Percentiles rank a stretch among this genome's conserved stretches.
Conservation (phyloP, 345 rosid genomes). For the Populus simonii region DNA sequence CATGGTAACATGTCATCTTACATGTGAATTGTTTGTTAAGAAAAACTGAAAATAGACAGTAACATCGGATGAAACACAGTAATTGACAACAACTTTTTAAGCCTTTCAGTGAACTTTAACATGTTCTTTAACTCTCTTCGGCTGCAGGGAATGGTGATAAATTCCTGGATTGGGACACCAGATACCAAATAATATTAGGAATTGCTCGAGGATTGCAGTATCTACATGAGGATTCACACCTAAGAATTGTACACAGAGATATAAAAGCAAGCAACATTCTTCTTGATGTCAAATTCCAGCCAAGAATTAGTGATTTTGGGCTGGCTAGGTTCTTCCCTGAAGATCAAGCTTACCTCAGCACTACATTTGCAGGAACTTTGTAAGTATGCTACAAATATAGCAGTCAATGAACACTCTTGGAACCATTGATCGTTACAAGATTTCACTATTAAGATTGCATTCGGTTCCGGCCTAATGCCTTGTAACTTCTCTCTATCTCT, state of each 20-base stretch:
- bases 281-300: constrained; percentile 62
- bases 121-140: background rate
- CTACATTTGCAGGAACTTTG: constrained; percentile 68
- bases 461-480: too few relatives aligned
- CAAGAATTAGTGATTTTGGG: constrained; percentile 69
- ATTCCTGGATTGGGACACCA: constrained; percentile 46
- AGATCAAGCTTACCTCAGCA: constrained; percentile 64
- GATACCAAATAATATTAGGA: constrained; percentile 58
- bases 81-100: background rate
- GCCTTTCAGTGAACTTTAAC: background rate
- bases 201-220: constrained; percentile 65
- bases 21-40: background rate
- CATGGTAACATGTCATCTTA: constrained; percentile 33
- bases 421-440: background rate
- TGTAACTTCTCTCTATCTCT: background rate
- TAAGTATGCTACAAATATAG: constrained; percentile 22
- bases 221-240: constrained; percentile 63
- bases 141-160: constrained; percentile 39
- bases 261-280: constrained; percentile 79
- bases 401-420: background rate
- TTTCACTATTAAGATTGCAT: background rate
- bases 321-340: constrained; percentile 74
- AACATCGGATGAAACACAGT: too few relatives aligned
- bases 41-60: too few relatives aligned
- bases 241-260: constrained; percentile 61